Conservation (phyloP, 345 rosid species). For the Eucalyptus regnans region DNA sequence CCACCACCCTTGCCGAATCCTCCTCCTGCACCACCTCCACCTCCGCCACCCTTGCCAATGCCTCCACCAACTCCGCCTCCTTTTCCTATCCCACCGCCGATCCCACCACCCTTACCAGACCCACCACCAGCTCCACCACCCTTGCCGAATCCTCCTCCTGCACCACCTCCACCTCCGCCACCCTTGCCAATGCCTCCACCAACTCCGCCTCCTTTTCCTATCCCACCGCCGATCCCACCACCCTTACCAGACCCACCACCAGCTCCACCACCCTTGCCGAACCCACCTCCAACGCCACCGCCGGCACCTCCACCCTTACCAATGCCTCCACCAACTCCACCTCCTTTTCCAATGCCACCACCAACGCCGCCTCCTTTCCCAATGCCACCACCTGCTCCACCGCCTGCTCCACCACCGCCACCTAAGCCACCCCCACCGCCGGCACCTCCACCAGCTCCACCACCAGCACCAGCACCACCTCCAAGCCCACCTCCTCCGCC, state of each 20-base stretch:
- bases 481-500: neutral
- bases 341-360: neutral
- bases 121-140: neutral
- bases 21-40: neutral
- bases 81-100: neutral
- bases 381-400: neutral
- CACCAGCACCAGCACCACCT: neutral
- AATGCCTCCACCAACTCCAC: neutral
- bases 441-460: neutral
- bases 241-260: neutral
- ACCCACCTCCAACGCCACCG: neutral
- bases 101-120: neutral
- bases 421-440: too few species aligned
- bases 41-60: neutral
- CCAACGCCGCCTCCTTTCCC: neutral
- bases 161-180: neutral
- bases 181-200: neutral
- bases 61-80: neutral
- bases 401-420: neutral
- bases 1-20: neutral
- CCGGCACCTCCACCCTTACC: neutral
- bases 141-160: neutral
- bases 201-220: neutral
- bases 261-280: neutral
- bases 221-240: neutral